Conservation (phyloP, 441 rosid genomes). For the Erysimum pusillum region DNA sequence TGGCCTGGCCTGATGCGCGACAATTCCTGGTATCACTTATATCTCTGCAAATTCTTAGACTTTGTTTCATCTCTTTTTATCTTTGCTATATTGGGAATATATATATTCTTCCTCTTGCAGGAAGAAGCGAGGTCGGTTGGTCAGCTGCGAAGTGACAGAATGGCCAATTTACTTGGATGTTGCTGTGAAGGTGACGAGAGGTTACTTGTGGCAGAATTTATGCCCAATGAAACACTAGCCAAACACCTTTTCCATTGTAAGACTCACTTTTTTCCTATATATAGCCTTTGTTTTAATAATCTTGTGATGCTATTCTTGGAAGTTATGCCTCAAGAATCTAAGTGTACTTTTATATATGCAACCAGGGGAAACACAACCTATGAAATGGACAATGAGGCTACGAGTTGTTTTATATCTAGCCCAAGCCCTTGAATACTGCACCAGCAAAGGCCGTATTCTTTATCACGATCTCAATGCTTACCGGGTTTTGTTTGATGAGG, state of each 20-base stretch:
- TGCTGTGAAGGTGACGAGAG: conserved; percentile 71
- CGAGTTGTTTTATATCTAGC: conserved; percentile 70
- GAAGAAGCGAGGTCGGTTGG: conserved; percentile 75
- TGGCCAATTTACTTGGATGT: conserved; percentile 69
- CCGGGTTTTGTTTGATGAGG: conserved; percentile 73
- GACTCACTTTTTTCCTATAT: conserved; percentile 14
- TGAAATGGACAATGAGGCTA: conserved; percentile 79
- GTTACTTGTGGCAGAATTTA: conserved; percentile 67
- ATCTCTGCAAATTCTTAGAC: neutral
- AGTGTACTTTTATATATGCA: conserved; percentile 3
- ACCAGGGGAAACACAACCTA: conserved; percentile 76
- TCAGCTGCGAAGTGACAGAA: conserved; percentile 62
- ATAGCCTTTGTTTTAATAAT: conserved; percentile 44
- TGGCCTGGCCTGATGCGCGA: conserved; percentile 71
- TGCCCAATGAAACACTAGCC: conserved; percentile 72
- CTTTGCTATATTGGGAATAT: neutral
- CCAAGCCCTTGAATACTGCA: conserved; percentile 71
- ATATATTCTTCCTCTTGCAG: conserved; percentile 52
- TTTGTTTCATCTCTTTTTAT: conserved; percentile 4
- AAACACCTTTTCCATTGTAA: conserved; percentile 78
- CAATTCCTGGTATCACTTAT: conserved; percentile 60
- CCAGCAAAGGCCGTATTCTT: conserved; percentile 60
- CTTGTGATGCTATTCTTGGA: conserved; percentile 4
- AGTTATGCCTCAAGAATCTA: conserved; percentile 1
- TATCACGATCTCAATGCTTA: conserved; percentile 79